Evolutionary conservation across 441 rosid genomes (phyloP), one percentile per base, ranked within the genome.

Genomic region (Erodium texanum): DNA sequence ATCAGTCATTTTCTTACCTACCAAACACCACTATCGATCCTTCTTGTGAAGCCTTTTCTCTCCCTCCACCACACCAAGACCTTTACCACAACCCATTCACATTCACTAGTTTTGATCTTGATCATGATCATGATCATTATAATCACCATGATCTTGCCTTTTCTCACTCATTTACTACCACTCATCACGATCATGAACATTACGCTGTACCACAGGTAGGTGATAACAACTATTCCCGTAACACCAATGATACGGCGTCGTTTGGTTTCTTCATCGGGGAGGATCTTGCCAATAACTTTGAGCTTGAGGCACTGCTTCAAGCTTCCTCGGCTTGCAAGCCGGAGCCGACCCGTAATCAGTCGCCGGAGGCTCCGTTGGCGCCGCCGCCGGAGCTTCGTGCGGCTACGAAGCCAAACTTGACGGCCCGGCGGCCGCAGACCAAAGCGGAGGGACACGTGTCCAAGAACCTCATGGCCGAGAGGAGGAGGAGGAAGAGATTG

Each of bases 261-360:
- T 27, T 27, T 27, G 29, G 4, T 1, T 27, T n/a, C 10, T 56
- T 71, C 29, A 70, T 77, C 41, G 68, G 68, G 1, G 81, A 76
- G 66, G 80, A 75, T 12, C 48, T 71, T 11, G 76, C 66, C 48
- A 71, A n/a, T n/a, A n/a, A n/a, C n/a, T n/a, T n/a, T n/a, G n/a
- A 27, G 29, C 29, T 27, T 27, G 29, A 27, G 29, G 29, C 29
- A 27, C 29, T 27, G 29, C 4, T 27, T 27, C 29, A 4, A 4
- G 29, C 29, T 27, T 27, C 29, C 29, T 27, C 29, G 29, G 14
- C 20, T 71, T 83, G 83, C 69, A 84, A 86, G 74, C 38, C 70
- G 15, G 88, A 86, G 79, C 77, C 80, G 9, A 24, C 54, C 38
- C 81, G 71, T 1, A 76, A 69, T 6, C 83, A 85, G 5, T 83